Conservation (phyloP, 495 filamentous ascomycete species). For the Lasiosphaeriaceae sp. region DNA sequence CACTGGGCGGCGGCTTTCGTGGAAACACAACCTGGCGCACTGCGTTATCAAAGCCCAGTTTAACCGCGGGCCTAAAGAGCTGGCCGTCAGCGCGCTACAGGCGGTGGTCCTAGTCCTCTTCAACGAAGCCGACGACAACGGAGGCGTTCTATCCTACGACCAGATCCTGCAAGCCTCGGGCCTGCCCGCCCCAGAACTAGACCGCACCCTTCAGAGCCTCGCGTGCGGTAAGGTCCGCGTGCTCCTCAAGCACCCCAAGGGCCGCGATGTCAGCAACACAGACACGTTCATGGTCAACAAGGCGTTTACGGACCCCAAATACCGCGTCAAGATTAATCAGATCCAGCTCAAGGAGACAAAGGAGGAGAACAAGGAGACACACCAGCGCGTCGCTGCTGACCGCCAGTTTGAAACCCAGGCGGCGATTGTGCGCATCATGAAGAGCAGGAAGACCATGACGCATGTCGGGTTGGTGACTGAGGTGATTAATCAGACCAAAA, state of each 20-base stretch:
- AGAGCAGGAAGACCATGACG: constrained; percentile 81
- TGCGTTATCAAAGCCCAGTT: constrained; percentile 79
- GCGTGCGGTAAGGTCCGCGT: constrained; percentile 86
- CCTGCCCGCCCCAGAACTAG: constrained; percentile 65
- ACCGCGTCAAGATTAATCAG: constrained; percentile 96
- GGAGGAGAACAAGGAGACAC: constrained; percentile 85
- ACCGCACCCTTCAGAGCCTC: constrained; percentile 88
- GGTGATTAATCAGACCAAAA: constrained; percentile 84
- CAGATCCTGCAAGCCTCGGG: constrained; percentile 68
- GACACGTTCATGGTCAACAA: constrained; percentile 82
- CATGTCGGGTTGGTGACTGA: constrained; percentile 79
- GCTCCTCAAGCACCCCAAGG: constrained; percentile 80
- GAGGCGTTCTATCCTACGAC: constrained; percentile 55
- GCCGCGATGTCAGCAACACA: constrained; percentile 67
- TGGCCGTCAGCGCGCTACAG: constrained; percentile 85
- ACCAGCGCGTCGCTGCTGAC: constrained; percentile 83
- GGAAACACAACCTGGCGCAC: constrained; percentile 90
- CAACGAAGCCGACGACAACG: constrained; percentile 58
- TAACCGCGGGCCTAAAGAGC: constrained; percentile 72
- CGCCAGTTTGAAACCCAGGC: constrained; percentile 95
- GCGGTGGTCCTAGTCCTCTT: constrained; percentile 91
- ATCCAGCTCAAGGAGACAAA: constrained; percentile 92
- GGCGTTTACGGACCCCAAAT: constrained; percentile 73
- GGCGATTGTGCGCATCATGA: constrained; percentile 96
- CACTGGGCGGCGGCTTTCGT: constrained; percentile 75